phyloP scores from a whole-genome alignment of 352 stramenopile species.

The Phytophthora agathidicida region DNA sequence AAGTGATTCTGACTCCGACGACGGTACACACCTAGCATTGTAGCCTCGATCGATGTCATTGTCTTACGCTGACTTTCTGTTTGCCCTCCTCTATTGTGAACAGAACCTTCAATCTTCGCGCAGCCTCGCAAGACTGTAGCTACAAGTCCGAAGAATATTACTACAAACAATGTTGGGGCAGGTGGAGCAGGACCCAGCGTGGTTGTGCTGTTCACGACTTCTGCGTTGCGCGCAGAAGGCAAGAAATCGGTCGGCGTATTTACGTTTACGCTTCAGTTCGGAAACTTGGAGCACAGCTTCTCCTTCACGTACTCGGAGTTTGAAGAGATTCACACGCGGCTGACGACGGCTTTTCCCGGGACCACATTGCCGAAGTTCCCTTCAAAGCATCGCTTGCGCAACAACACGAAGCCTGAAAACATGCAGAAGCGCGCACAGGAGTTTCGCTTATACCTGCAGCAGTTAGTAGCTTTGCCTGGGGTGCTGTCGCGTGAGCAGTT shows the following conservation, averaged over 20 bases:
- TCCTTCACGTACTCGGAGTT: conserved; percentile 75
- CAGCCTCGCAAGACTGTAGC: conserved; percentile 19
- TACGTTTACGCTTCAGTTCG: conserved; percentile 65
- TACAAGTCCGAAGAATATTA: conserved; percentile 26
- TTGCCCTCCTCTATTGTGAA: conserved; percentile 4
- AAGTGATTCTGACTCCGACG: conserved; percentile 38
- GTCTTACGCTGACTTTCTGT: conserved; percentile 11
- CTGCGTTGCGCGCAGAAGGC: conserved; percentile 57
- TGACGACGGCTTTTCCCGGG: conserved; percentile 38
- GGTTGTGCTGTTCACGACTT: conserved; percentile 60
- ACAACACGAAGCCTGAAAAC: conserved; percentile 84
- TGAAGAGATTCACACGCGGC: conserved; percentile 66
- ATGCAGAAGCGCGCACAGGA: conserved; percentile 88
- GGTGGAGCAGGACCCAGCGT: conserved; percentile 32
- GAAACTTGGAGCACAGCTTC: conserved; percentile 57
- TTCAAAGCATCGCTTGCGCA: conserved; percentile 75
- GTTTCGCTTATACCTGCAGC: conserved; percentile 76
- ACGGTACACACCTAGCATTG: conserved; percentile 19
- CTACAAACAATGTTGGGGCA: conserved; percentile 24
- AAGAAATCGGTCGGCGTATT: conserved; percentile 75
- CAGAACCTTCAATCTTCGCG: conserved; percentile 33
- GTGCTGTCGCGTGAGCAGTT: conserved; percentile 70
- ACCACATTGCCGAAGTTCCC: conserved; percentile 73
- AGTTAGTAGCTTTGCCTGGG: conserved; percentile 52
- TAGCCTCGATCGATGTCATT: neutral